Evolutionary conservation across 2,329 filamentous ascomycete genomes (phyloP), one percentile per base, ranked within the genome.

Genomic region (Trichophyton verrucosum): DNA sequence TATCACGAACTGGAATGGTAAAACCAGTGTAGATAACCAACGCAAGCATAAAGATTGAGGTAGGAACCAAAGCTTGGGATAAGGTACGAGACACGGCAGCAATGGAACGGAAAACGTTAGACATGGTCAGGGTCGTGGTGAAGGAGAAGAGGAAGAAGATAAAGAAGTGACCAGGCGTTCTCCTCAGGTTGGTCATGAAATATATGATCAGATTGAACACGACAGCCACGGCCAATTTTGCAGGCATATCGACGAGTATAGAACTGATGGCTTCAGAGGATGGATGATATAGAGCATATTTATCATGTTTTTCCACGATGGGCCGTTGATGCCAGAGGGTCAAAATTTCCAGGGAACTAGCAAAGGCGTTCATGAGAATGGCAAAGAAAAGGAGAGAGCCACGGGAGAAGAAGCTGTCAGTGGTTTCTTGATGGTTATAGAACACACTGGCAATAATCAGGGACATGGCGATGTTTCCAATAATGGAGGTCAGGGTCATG

Each of bases 211-310:
- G 59, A 70, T 96, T 95, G 79, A 95, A 95, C 1, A 82, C 75
- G 64, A 95, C 80, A 0, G 82, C 75, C 66, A 91, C 91, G 20
- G 74, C 44, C 11, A 95, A 73, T 73, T 94, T 96, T 73, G 89
- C 89, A 0, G 91, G 91, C 74, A 96, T 75, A 67, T 96, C 91
- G 0, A 88, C 84, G 62, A 90, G 80, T 17, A 90, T 89, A 78
- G 96, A 91, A n/a, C 65, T 79, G 85, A 0, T 82, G 83, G 66
- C 87, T 86, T 73, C 87, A 86, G 90, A 87, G 4, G 87, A 91
- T 0, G 91, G 90, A 69, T 95, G 91, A 68, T 96, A 96, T 11
- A 96, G 79, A 17, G 91, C 90, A 71, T 95, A 96, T 62, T 88
- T 85, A 61, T 81, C 77, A 67, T 96, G 91, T 72, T 96, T 96